phyloP scores from a whole-genome alignment of 192 early-diverging fungal species.

The Coemansia sp. region DNA sequence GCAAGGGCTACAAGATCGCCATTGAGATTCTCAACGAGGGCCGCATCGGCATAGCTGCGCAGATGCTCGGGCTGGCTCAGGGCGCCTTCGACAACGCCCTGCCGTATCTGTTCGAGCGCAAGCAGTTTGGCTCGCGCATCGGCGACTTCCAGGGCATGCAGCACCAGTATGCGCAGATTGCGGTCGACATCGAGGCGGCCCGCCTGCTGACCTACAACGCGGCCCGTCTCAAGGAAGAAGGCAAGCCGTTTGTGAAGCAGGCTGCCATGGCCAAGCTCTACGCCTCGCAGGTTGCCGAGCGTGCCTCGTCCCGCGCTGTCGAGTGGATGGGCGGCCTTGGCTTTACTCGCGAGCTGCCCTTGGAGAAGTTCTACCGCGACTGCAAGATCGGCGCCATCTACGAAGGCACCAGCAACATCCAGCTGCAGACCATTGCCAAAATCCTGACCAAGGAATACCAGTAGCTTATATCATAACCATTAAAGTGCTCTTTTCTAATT shows the following conservation, averaged over 20 bases:
- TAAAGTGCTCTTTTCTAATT: neutral
- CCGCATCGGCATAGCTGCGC: slow-evolving; percentile 96
- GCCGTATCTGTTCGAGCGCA: slow-evolving; percentile 91
- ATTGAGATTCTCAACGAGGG: slow-evolving; percentile 99
- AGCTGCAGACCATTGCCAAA: slow-evolving; percentile 92
- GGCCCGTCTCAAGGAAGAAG: slow-evolving; percentile 90
- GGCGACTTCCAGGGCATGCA: slow-evolving; percentile 90
- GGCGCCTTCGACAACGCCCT: slow-evolving; percentile 85
- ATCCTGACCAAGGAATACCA: slow-evolving; percentile 36
- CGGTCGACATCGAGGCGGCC: slow-evolving; percentile 94
- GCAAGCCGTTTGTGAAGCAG: slow-evolving; percentile 88
- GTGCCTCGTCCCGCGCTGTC: slow-evolving; percentile 80
- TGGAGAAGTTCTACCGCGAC: slow-evolving; percentile 96
- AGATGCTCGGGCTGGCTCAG: slow-evolving; percentile 96
- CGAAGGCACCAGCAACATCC: slow-evolving; percentile 93
- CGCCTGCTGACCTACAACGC: slow-evolving; percentile 96
- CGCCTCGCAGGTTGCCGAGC: slow-evolving; percentile 91
- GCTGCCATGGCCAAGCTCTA: slow-evolving; percentile 99
- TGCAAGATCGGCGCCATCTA: slow-evolving; percentile 98
- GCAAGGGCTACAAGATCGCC: slow-evolving; percentile 97
- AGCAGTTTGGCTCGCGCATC: slow-evolving; percentile 84
- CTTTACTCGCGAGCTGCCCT: slow-evolving; percentile 86
- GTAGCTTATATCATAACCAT: slow-evolving; percentile 26
- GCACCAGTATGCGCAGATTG: slow-evolving; percentile 78
- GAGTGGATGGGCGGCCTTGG: slow-evolving; percentile 99